Evolutionary conservation across 2,329 filamentous ascomycete genomes (phyloP).

Genomic region (Xylaria sp.): DNA sequence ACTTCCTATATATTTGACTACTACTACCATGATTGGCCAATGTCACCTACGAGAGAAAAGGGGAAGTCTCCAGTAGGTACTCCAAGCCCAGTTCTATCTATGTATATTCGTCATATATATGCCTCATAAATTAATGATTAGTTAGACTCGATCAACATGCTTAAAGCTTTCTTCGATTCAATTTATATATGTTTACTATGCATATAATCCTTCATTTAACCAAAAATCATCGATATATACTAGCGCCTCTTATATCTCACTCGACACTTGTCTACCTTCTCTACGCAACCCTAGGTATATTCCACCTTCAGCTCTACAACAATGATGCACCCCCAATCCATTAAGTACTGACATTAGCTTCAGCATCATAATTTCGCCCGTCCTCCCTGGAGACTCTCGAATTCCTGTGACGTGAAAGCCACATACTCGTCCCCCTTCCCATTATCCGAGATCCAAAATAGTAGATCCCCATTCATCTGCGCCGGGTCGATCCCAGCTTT

Average conservation of each 20-base stretch:
- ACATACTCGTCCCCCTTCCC: constrained; percentile 67
- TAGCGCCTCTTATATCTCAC: not conserved
- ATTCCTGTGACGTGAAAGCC: constrained; percentile 68
- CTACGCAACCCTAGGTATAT: not conserved
- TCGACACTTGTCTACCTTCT: not conserved
- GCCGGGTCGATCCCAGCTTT: constrained; percentile 72
- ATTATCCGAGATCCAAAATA: constrained; percentile 68
- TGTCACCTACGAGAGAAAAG: not conserved
- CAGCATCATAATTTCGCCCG: constrained; percentile 56
- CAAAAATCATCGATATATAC: not conserved
- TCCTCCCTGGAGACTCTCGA: constrained; percentile 62
- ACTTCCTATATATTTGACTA: not conserved
- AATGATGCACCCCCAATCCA: not conserved
- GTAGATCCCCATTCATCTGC: constrained; percentile 56
- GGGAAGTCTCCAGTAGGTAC: not conserved
- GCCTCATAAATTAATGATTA: not conserved
- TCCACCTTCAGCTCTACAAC: not conserved
- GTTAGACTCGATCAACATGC: not conserved
- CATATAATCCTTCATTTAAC: not conserved
- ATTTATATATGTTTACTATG: not conserved
- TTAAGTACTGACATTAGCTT: not conserved
- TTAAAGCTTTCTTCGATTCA: not conserved
- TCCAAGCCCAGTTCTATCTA: not conserved
- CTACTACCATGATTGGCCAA: not conserved
- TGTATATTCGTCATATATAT: not conserved